phyloP scores from a whole-genome alignment of 495 filamentous ascomycete genomes.

The Parathielavia appendiculata region DNA sequence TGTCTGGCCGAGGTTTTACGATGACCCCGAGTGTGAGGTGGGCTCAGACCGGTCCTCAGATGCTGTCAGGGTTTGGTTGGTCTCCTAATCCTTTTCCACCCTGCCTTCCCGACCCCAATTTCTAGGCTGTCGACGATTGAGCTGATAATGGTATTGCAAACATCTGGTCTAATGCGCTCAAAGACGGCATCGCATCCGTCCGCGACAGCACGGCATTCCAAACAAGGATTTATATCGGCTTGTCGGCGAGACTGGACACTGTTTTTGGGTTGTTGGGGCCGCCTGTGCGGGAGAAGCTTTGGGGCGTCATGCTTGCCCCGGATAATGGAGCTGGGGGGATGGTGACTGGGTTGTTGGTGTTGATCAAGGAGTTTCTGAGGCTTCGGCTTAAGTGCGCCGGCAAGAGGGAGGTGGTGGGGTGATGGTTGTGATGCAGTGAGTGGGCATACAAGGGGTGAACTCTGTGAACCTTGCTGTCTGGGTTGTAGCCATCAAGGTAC shows the following conservation, averaged over 20 bases:
- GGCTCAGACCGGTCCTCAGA: conserved; percentile 9
- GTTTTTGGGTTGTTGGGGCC: not conserved
- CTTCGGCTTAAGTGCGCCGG: not conserved
- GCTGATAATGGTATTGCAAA: too few species aligned
- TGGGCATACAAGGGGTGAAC: too few species aligned
- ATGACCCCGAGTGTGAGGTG: conserved; percentile 16
- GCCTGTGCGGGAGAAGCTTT: not conserved
- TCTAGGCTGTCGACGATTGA: too few species aligned
- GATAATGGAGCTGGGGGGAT: not conserved
- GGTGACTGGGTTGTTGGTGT: not conserved
- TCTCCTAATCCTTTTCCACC: not conserved
- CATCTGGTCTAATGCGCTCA: not conserved
- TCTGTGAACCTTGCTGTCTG: too few species aligned
- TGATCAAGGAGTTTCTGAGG: not conserved
- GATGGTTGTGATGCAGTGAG: not conserved
- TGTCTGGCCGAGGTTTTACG: conserved; percentile 23
- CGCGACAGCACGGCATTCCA: not conserved
- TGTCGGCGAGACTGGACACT: not conserved
- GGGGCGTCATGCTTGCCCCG: not conserved
- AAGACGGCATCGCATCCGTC: not conserved
- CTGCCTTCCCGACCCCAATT: not conserved
- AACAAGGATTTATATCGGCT: not conserved
- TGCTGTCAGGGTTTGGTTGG: conserved; percentile 14
- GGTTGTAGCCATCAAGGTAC: too few species aligned
- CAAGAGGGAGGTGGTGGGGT: not conserved